phyloP scores from a whole-genome alignment of 2,329 filamentous ascomycete genomes.

The Alternaria rosae region DNA sequence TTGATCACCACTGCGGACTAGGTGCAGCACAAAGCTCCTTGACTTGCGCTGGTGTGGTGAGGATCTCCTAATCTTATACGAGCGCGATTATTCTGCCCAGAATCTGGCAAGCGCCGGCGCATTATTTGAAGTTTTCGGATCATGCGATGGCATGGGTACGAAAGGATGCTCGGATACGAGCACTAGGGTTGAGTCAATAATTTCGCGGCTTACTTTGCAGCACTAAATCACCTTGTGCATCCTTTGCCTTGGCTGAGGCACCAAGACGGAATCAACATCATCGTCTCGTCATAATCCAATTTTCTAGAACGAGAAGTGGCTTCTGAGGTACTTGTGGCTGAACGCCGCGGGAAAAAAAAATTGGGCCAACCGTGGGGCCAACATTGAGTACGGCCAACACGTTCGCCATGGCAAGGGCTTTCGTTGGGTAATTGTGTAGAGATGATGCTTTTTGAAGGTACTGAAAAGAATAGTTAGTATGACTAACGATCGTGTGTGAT shows the following conservation, averaged over 20 bases:
- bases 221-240: slow-evolving; percentile 11
- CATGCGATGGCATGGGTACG: slow-evolving; percentile 5
- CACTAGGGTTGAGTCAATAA: slow-evolving; percentile 23
- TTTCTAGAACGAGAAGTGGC: slow-evolving; percentile 9
- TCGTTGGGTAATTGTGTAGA: background rate
- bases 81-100: background rate
- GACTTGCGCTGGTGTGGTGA: background rate
- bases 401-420: background rate
- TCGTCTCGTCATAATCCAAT: slow-evolving; percentile 1
- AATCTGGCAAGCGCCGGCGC: background rate
- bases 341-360: background rate
- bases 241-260: slow-evolving; percentile 7
- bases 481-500: background rate
- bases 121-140: background rate
- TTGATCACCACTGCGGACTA: background rate
- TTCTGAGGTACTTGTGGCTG: slow-evolving; percentile 10
- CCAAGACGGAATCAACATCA: slow-evolving; percentile 8
- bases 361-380: background rate
- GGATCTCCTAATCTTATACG: background rate
- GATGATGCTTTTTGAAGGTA: background rate
- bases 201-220: slow-evolving; percentile 22
- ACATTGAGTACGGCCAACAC: background rate
- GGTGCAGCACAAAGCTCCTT: background rate
- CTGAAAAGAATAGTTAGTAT: background rate
- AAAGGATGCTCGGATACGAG: slow-evolving; percentile 20